phyloP scores from a whole-genome alignment of 148 eudicot genomes.

The Fagopyrum esculentum region DNA sequence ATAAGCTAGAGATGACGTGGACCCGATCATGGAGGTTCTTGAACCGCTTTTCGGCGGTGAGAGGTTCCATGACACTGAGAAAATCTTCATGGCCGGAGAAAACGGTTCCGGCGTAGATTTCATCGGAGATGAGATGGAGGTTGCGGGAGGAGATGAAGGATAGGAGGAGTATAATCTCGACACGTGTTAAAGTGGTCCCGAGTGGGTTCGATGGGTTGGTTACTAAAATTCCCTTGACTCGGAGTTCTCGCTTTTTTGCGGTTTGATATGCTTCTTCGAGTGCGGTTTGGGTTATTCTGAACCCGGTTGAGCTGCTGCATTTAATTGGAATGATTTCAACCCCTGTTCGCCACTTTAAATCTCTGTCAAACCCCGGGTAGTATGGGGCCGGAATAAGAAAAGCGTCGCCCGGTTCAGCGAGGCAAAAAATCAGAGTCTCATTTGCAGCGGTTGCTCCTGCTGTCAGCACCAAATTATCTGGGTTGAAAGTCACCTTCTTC shows the following conservation, averaged over 20 bases:
- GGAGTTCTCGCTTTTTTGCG: constrained; percentile 45
- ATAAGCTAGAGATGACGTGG: constrained; percentile 24
- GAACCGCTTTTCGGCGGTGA: constrained; percentile 10
- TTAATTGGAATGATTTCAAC: constrained; percentile 64
- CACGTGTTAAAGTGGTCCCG: constrained; percentile 11
- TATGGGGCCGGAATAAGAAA: constrained; percentile 77
- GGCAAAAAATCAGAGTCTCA: constrained; percentile 72
- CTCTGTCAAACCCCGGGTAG: constrained; percentile 81
- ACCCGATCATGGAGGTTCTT: neutral
- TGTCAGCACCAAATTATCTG: constrained; percentile 54
- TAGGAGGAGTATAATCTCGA: constrained; percentile 13
- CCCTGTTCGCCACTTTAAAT: constrained; percentile 71
- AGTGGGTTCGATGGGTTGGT: constrained; percentile 26
- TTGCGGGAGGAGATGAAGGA: constrained; percentile 11
- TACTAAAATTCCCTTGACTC: constrained; percentile 37
- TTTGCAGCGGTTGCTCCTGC: constrained; percentile 87
- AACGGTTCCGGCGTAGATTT: constrained; percentile 27
- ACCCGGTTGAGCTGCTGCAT: constrained; percentile 48
- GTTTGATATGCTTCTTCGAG: constrained; percentile 55
- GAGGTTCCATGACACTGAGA: constrained; percentile 53
- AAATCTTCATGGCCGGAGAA: constrained; percentile 25
- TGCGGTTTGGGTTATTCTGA: constrained; percentile 46
- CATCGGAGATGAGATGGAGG: constrained; percentile 22
- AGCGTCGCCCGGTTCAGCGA: constrained; percentile 71
- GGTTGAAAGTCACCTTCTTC: constrained; percentile 53